Evolutionary conservation across 108 stramenopile species (phyloP).

Genomic region (Cyclotella distinguenda): DNA sequence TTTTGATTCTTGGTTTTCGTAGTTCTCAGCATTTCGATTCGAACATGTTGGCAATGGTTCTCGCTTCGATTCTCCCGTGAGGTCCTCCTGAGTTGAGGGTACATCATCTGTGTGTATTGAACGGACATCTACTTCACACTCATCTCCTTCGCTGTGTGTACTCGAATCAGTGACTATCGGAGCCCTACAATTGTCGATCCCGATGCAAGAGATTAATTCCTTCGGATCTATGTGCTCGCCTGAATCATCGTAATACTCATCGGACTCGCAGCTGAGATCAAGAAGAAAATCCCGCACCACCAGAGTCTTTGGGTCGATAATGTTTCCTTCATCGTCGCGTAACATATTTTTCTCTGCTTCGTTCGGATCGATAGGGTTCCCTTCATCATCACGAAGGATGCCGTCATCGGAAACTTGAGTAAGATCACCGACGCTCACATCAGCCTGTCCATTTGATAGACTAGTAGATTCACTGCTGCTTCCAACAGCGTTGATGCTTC

Average conservation of each 20-base stretch:
- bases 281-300: slow-evolving; percentile 21
- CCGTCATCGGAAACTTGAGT: slow-evolving; percentile 24
- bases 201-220: slow-evolving; percentile 21
- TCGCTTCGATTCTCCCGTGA: background rate
- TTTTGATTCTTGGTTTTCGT: slow-evolving; percentile 7
- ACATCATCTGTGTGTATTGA: background rate
- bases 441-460: background rate
- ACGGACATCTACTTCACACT: background rate
- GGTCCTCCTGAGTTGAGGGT: background rate
- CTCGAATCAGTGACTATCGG: slow-evolving; percentile 12
- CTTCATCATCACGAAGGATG: slow-evolving; percentile 35
- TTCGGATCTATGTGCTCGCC: slow-evolving; percentile 14
- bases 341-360: slow-evolving; percentile 36
- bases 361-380: slow-evolving; percentile 24
- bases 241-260: slow-evolving; percentile 27
- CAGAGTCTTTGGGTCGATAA: slow-evolving; percentile 32
- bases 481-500: background rate
- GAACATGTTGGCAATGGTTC: background rate
- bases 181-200: background rate
- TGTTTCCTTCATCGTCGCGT: slow-evolving; percentile 32
- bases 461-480: slow-evolving; percentile 7
- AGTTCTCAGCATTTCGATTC: background rate
- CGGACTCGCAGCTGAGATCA: slow-evolving; percentile 21
- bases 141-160: slow-evolving; percentile 20
- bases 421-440: slow-evolving; percentile 11